Percentiles rank a stretch among this genome's conserved stretches.
These are phyloP conservation scores for Curvularia eragrostidis DNA, from an alignment of 2,329 filamentous ascomycete genomes.

Conservation along the genomic window DNA sequence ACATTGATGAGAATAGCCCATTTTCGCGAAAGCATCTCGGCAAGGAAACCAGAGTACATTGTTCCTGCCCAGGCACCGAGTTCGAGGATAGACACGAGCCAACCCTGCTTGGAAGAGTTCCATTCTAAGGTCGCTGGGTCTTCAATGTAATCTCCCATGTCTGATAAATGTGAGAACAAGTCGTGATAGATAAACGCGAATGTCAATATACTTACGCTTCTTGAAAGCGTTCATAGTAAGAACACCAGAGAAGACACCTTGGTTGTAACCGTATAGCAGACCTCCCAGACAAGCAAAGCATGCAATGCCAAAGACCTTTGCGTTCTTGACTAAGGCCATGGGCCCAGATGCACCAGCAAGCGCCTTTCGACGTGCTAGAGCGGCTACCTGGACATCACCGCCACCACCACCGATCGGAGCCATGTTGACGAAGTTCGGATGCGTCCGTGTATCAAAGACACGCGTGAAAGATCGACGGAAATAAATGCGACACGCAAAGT, in stretches of 20 bases:
- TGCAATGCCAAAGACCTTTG: constrained; percentile 62
- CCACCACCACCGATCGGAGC: no score
- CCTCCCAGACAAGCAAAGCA: constrained; percentile 61
- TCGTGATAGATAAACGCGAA: no score
- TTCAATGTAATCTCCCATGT: constrained; percentile 51
- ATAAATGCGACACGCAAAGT: no score
- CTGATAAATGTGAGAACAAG: constrained; percentile 23
- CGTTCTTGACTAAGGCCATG: constrained; percentile 58
- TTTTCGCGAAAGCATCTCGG: constrained; percentile 72
- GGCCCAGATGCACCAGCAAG: constrained; percentile 53
- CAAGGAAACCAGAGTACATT: constrained; percentile 71
- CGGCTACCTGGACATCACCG: no score
- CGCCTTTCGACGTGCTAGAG: constrained; percentile 44
- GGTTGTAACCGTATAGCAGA: constrained; percentile 73
- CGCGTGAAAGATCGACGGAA: no score
- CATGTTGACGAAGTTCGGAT: no score
- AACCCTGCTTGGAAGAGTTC: constrained; percentile 53
- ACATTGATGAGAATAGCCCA: constrained; percentile 71
- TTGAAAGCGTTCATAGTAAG: constrained; percentile 58
- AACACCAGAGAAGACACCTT: constrained; percentile 77
- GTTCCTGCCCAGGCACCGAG: constrained; percentile 77
- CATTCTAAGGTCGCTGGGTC: constrained; percentile 36
- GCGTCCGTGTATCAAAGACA: no score
- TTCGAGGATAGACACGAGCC: constrained; percentile 69
- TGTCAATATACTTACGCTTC: constrained; percentile 35